phyloP scores from a whole-genome alignment of 2,329 filamentous ascomycete species.

The Colletotrichum liaoningense region DNA sequence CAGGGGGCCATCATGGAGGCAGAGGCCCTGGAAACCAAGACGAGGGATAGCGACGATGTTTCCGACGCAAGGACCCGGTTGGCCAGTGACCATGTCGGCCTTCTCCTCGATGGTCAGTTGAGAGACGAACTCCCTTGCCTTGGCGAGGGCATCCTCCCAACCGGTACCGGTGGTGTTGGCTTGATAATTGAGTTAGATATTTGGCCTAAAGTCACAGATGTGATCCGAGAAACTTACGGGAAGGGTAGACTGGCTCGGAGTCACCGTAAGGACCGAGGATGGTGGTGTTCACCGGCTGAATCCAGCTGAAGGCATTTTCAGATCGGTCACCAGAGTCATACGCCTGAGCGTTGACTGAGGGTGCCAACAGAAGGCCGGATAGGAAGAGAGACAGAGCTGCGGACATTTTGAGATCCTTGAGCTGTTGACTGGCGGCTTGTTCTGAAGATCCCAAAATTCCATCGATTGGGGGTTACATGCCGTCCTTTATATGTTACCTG shows the following conservation, averaged over 20 bases:
- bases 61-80: constrained; percentile 47
- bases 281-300: constrained; percentile 54
- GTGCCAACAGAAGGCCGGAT: constrained; percentile 45
- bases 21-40: constrained; percentile 55
- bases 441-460: constrained; percentile 7
- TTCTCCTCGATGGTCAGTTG: constrained; percentile 45
- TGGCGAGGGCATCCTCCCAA: constrained; percentile 50
- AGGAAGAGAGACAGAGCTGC: constrained; percentile 57
- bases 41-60: constrained; percentile 52
- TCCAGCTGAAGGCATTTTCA: constrained; percentile 48
- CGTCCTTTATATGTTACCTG: constrained; percentile 18
- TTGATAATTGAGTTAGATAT: constrained; percentile 37
- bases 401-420: constrained; percentile 33
- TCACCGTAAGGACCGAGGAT: constrained; percentile 53
- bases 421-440: constrained; percentile 29
- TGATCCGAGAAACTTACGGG: constrained; percentile 45
- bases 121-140: constrained; percentile 48
- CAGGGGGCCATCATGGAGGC: constrained; percentile 52
- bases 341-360: constrained; percentile 41
- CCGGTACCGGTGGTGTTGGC: constrained; percentile 49
- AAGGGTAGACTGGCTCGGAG: constrained; percentile 49
- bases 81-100: constrained; percentile 47
- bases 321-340: constrained; percentile 40
- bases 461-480: neutral
- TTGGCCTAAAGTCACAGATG: neutral